Evolutionary conservation across 2,329 filamentous ascomycete genomes (phyloP), one percentile per base, ranked within the genome.

Genomic region (Cytospora piceae): DNA sequence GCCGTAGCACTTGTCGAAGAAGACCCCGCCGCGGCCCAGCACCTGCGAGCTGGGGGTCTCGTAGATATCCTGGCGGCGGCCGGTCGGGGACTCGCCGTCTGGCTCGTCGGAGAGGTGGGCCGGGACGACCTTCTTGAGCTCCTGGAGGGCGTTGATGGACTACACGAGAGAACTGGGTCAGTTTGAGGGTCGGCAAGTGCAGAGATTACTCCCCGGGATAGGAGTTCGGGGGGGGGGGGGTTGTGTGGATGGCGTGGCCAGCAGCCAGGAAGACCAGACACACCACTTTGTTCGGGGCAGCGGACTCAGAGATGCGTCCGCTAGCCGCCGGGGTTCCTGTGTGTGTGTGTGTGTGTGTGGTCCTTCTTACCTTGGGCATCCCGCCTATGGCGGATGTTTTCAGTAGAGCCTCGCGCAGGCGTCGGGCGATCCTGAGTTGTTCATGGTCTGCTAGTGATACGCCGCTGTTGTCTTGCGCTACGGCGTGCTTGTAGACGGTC

Each of bases 1-100:
- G 69, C 81, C 82, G 70, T 85, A 85, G 29, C 83, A 71, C 27
- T 71, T 74, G 63, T 82, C 75, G 70, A 84, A 85, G 73, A 83
- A 83, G 22, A 31, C 65, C 59, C 78, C 76, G 3, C 83, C 83
- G 15, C 82, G 78, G 22, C 76, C 68, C 15, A 84, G 71, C 22
- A 83, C 74, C 20, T 75, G 65, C 0, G 73, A 67, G 0, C 73
- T 58, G 0, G 78, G 74, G 11, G 74, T 72, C 49, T 75, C 71
- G 65, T 78, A 76, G 20, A 83, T 66, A 59, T 84, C 81, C 20
- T 61, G 69, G 11, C 71, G 69, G 17, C 79, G 73, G n/a, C 71
- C 73, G 9, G 78, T 80, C 2, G 80, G 78, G 11, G 80, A 80
- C 46, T 68, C 70, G 1, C 62, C 70, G 20, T 71, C 66, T 0